Evolutionary conservation across 129 eudicot species (phyloP).

Genomic region (Calendula officinalis): DNA sequence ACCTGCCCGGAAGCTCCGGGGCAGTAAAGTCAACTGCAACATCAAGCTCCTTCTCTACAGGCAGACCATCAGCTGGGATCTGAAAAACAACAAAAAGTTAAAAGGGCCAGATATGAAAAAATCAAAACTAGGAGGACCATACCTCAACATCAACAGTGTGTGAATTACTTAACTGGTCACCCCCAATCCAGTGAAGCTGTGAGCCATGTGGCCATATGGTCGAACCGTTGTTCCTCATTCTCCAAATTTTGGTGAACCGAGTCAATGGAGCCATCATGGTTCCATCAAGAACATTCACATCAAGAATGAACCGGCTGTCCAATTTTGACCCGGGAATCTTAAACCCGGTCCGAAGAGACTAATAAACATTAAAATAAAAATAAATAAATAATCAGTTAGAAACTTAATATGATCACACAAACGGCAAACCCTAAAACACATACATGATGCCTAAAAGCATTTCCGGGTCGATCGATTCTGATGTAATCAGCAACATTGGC

Average conservation of each 20-base stretch:
- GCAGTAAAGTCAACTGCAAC: constrained; percentile 77
- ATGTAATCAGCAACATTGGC: constrained; percentile 59
- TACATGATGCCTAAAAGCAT: constrained; percentile 44
- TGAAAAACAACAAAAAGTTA: constrained; percentile 17
- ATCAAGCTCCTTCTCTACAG: constrained; percentile 58
- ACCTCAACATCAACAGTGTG: constrained; percentile 66
- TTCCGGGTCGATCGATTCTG: constrained; percentile 63
- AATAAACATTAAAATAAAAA: neutral
- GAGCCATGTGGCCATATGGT: constrained; percentile 69
- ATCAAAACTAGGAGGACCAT: neutral
- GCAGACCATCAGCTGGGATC: constrained; percentile 61
- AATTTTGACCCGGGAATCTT: constrained; percentile 46
- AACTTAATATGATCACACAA: neutral
- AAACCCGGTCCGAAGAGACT: constrained; percentile 22
- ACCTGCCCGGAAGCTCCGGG: constrained; percentile 75
- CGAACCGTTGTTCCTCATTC: constrained; percentile 83
- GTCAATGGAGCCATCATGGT: constrained; percentile 75
- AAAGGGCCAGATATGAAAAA: neutral
- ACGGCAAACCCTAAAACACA: constrained; percentile 19
- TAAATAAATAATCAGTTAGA: neutral
- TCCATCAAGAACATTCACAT: constrained; percentile 80
- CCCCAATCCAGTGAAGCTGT: constrained; percentile 86
- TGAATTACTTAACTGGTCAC: constrained; percentile 58
- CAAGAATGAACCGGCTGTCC: constrained; percentile 78
- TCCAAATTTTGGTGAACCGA: constrained; percentile 87